Conservation (phyloP, 2,329 filamentous ascomycete species). For the Calonectria leucothoes region DNA sequence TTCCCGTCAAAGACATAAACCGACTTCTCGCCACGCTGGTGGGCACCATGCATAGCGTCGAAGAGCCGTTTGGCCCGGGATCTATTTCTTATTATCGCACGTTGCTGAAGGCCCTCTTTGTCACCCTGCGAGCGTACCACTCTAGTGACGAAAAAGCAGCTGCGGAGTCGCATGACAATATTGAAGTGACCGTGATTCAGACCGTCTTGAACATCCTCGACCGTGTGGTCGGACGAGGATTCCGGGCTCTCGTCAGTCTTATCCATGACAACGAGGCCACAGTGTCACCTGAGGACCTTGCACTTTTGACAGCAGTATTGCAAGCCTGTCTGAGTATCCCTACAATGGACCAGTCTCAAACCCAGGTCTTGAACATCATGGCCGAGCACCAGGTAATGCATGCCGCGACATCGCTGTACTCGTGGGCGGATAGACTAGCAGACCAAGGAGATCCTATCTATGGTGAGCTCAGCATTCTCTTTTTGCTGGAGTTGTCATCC, state of each 20-base stretch:
- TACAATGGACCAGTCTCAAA: constrained; percentile 76
- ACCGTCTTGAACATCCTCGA: constrained; percentile 84
- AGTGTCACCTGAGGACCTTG: constrained; percentile 81
- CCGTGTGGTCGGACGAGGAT: constrained; percentile 82
- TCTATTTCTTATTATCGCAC: constrained; percentile 82
- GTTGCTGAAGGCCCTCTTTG: constrained; percentile 85
- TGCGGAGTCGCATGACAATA: constrained; percentile 45
- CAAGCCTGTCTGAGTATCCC: constrained; percentile 86
- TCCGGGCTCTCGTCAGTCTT: constrained; percentile 82
- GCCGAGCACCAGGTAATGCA: constrained; percentile 79
- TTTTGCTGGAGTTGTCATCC: constrained; percentile 87
- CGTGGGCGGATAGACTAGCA: constrained; percentile 89
- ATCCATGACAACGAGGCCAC: constrained; percentile 79
- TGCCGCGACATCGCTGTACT: constrained; percentile 88
- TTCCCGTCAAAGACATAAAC: constrained; percentile 62
- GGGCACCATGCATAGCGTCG: constrained; percentile 63
- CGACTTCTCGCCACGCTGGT: constrained; percentile 63
- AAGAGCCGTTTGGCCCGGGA: constrained; percentile 63
- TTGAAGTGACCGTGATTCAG: constrained; percentile 62
- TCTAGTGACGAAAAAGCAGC: constrained; percentile 43
- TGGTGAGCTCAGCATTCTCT: constrained; percentile 89
- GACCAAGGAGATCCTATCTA: constrained; percentile 88
- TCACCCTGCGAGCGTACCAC: constrained; percentile 78
- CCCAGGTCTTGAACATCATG: constrained; percentile 78
- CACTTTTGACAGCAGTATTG: constrained; percentile 86